Percentiles rank a stretch among this genome's conserved stretches.
Conservation (phyloP, 2,329 filamentous ascomycete genomes). For the Penicillium aurantiogriseum region DNA sequence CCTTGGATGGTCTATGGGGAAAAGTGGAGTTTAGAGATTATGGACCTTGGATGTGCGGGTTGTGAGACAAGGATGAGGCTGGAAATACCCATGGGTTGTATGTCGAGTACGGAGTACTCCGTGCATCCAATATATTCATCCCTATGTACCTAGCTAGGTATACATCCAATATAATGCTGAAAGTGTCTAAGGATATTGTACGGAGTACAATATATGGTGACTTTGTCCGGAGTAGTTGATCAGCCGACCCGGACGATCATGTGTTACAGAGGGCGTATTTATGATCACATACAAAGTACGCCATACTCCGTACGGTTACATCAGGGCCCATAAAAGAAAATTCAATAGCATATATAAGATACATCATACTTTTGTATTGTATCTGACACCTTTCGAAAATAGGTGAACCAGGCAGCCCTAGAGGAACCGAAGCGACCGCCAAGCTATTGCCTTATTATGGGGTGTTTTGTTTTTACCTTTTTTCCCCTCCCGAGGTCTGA, state of each 20-base stretch:
- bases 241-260: not conserved
- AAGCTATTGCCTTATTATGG: not conserved
- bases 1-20: not conserved
- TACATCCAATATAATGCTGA: no score
- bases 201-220: not conserved
- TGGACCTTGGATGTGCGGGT: not conserved
- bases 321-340: not conserved
- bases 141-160: no score
- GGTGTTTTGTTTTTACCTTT: no score
- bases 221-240: not conserved
- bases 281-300: not conserved
- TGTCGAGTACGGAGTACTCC: no score
- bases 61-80: slow-evolving; percentile 1
- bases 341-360: not conserved
- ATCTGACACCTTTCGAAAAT: not conserved
- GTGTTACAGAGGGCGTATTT: not conserved
- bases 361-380: not conserved
- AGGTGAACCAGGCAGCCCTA: not conserved
- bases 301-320: not conserved
- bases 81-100: not conserved
- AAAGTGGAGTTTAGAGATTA: not conserved
- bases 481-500: not conserved
- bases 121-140: no score
- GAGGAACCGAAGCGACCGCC: not conserved
- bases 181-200: no score